Evolutionary conservation across 495 filamentous ascomycete genomes (phyloP), one percentile per base, ranked within the genome.

Genomic region (Penicillium cinerascens): DNA sequence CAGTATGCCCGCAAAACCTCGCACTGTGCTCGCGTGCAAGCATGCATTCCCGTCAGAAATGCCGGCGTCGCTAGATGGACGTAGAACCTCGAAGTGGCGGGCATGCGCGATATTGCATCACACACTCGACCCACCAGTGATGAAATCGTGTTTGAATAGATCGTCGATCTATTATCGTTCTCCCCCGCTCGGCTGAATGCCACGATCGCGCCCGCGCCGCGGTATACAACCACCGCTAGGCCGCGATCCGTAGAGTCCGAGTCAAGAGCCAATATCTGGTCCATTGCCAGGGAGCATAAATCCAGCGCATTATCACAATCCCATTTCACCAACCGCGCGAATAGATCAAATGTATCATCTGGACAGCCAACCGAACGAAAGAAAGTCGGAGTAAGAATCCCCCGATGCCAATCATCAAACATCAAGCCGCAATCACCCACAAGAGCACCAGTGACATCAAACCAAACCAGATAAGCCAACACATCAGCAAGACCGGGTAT

Each of bases 391-490:
- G 15, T 41, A 13, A 70, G 21, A n/a, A 55, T 61, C 42, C 57
- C 53, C 10, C 67, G 67, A 45, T 70, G 67, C 66, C 63, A 70
- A 45, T 62, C 55, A 18, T 67, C 64, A 37, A 70, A 70, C 15
- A 70, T 64, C n/a, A 70, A 49, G 0, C 47, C 40, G 2, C 55
- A 29, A 29, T 55, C 55, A 33, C 61, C 27, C 22, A 65, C 55
- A 4, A 70, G 46, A 13, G 66, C 59, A 2, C 67, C 67, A 2
- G 56, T 61, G 15, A 61, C 60, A 41, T 70, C 67, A 38, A 66
- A 70, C 67, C 67, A 70, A 1, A 69, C 60, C 1, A 70, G 59
- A 35, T 67, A 66, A 15, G 63, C 59, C 8, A 70, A 52, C 2
- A 70, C 57, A 33, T 70, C 59, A 4, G 52, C 55, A 2, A 68